Percentiles rank a stretch among this genome's conserved stretches.
phyloP scores from a whole-genome alignment of 1,284 basidiomycete genomes.

The Baeospora myosura region DNA sequence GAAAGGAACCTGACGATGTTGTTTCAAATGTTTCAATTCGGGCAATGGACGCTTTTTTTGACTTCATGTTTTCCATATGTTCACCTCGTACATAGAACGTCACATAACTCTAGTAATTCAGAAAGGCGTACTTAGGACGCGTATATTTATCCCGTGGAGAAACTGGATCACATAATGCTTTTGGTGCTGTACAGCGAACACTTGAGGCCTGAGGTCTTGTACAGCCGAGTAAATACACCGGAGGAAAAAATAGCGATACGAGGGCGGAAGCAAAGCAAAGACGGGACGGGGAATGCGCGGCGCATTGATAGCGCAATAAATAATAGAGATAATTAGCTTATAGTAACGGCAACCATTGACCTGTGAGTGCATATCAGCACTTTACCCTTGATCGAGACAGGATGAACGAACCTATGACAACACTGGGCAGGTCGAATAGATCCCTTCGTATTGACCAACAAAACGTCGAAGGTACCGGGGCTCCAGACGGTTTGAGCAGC shows the following conservation, averaged over 20 bases:
- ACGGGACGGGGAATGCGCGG: constrained; percentile 3
- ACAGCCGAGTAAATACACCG: not conserved
- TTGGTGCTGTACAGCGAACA: too few relatives aligned
- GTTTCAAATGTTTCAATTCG: too few relatives aligned
- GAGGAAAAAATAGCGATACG: constrained; percentile 1
- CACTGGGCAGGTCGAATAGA: constrained; percentile 80
- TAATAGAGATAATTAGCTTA: constrained; percentile 24
- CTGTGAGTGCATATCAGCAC: constrained; percentile 27
- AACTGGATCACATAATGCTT: too few relatives aligned
- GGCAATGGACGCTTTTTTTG: not conserved
- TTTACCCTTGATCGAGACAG: too few relatives aligned
- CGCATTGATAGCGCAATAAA: constrained; percentile 9
- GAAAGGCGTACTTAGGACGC: too few relatives aligned
- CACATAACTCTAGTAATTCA: too few relatives aligned
- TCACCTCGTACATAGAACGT: too few relatives aligned
- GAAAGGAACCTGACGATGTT: not conserved
- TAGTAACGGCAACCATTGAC: constrained; percentile 75
- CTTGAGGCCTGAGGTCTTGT: too few relatives aligned
- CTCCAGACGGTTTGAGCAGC: constrained; percentile 75
- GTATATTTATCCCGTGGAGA: not conserved
- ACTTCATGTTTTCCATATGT: not conserved
- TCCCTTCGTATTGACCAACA: constrained; percentile 91
- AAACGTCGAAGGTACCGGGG: constrained; percentile 80
- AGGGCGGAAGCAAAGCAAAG: not conserved
- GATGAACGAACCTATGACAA: constrained; percentile 63